These are phyloP conservation scores for Sporothrix dimorphospora DNA, from an alignment of 2,329 filamentous ascomycete genomes.

Conservation along the genomic window DNA sequence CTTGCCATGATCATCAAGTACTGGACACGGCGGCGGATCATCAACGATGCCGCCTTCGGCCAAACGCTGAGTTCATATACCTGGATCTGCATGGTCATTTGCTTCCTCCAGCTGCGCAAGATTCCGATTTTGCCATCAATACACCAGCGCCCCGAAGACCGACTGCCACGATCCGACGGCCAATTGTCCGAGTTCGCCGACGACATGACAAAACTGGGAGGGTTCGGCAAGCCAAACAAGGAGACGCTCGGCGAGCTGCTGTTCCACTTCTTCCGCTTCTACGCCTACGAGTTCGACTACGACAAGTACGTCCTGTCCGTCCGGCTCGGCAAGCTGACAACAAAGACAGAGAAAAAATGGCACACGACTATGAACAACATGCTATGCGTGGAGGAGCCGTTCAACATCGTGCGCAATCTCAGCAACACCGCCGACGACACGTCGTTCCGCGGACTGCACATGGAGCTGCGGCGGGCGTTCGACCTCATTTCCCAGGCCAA, in stretches of 20 bases:
- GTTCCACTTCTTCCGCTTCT: slow-evolving; percentile 94
- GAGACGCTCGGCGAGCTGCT: slow-evolving; percentile 83
- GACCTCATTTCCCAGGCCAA: slow-evolving; percentile 77
- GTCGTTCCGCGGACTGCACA: slow-evolving; percentile 86
- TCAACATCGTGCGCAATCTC: slow-evolving; percentile 85
- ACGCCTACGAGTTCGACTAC: slow-evolving; percentile 91
- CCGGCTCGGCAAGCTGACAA: slow-evolving; percentile 74
- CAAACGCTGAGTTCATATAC: slow-evolving; percentile 97
- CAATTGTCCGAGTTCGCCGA: slow-evolving; percentile 81
- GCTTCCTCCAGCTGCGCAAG: slow-evolving; percentile 85
- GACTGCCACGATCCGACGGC: slow-evolving; percentile 64
- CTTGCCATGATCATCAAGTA: slow-evolving; percentile 97
- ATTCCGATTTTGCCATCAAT: slow-evolving; percentile 84
- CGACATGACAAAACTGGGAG: slow-evolving; percentile 72
- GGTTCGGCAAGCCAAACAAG: slow-evolving; percentile 77
- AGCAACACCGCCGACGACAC: slow-evolving; percentile 97
- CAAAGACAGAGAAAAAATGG: slow-evolving; percentile 88
- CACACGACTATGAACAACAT: slow-evolving; percentile 77
- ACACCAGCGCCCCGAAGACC: slow-evolving; percentile 71
- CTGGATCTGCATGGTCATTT: slow-evolving; percentile 98
- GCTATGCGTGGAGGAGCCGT: slow-evolving; percentile 94
- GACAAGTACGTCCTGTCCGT: slow-evolving; percentile 83
- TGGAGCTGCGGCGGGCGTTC: slow-evolving; percentile 88
- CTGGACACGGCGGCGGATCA: slow-evolving; percentile 89
- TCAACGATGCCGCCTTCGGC: slow-evolving; percentile 94